Evolutionary conservation across 139 green algal genomes (phyloP), one percentile per base, ranked within the genome.

Genomic region (Coelastrella sp.): DNA sequence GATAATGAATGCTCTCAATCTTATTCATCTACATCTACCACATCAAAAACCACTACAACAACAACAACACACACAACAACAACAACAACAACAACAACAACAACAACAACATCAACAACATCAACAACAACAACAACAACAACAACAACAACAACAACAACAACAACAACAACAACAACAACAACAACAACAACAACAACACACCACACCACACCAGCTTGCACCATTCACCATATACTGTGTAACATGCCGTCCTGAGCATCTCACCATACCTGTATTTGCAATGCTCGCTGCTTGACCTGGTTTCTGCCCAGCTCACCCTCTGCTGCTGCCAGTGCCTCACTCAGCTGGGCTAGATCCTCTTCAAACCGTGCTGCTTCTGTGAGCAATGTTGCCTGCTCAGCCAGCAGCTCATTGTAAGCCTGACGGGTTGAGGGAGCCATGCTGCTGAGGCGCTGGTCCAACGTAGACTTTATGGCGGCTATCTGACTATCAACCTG

Each of bases 271-370:
- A 87, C 87, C 87, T 91, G 86, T 45, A 94, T 62, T 27, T 90
- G 64, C 80, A 95, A 76, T 4, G 84, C 90, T 23, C 87, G 71
- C 91, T 95, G 92, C 87, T 96, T 96, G 66, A 93, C 82, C 27
- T 86, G 81, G 87, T 94, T 92, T 67, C 88, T 81, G 23, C 86
- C 82, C 72, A 96, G 88, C 89, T 93, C 89, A 8, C 85, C 89
- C 87, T 94, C 91, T 27, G 84, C 69, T 43, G 35, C 53, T 27
- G 32, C 51, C 68, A 93, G 82, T 62, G 83, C 79, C 68, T 78
- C 84, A 79, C 92, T 86, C 69, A 94, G 86, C 74, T 92, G 84
- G 23, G 90, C 86, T 23, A 93, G 35, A 2, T 85, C 79, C 57
- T 88, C 87, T 73, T 94, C 90, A 63, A 93, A 86, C 23, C 85